Conservation (phyloP, 345 rosid genomes). For the Theobroma cacao region DNA sequence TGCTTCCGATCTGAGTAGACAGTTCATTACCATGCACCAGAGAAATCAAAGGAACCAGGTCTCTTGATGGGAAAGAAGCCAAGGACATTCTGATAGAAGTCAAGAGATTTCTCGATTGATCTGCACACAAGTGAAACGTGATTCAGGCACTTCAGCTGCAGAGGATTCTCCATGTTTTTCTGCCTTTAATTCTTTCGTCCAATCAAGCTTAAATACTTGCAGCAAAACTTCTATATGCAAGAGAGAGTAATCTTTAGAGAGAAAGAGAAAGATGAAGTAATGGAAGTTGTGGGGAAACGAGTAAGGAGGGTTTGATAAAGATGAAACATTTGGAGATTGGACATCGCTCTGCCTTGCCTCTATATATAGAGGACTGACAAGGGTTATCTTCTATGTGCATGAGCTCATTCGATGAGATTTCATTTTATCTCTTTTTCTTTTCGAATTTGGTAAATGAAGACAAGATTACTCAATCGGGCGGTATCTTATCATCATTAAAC, state of each 20-base stretch:
- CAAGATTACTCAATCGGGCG: too few species aligned
- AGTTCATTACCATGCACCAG: slow-evolving; percentile 66
- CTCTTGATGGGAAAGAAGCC: slow-evolving; percentile 71
- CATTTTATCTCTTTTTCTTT: background rate
- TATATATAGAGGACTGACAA: background rate
- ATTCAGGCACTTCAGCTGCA: slow-evolving; percentile 61
- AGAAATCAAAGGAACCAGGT: slow-evolving; percentile 62
- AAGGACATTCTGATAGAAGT: slow-evolving; percentile 63
- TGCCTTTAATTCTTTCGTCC: slow-evolving; percentile 19
- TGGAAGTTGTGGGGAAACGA: background rate
- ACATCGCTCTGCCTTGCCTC: background rate
- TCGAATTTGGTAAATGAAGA: background rate
- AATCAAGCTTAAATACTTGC: background rate
- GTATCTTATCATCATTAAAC: background rate
- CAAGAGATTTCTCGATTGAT: slow-evolving; percentile 56
- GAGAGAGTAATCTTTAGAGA: background rate
- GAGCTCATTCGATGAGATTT: background rate
- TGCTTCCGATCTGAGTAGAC: too few species aligned
- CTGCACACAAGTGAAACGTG: slow-evolving; percentile 70
- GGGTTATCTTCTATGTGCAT: background rate
- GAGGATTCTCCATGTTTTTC: slow-evolving; percentile 43
- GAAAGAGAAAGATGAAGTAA: background rate
- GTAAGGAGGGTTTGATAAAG: background rate
- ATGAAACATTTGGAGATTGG: background rate
- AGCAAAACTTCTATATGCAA: background rate